phyloP scores from a whole-genome alignment of 192 early-diverging fungal species.

The Chytriomyces sp. region DNA sequence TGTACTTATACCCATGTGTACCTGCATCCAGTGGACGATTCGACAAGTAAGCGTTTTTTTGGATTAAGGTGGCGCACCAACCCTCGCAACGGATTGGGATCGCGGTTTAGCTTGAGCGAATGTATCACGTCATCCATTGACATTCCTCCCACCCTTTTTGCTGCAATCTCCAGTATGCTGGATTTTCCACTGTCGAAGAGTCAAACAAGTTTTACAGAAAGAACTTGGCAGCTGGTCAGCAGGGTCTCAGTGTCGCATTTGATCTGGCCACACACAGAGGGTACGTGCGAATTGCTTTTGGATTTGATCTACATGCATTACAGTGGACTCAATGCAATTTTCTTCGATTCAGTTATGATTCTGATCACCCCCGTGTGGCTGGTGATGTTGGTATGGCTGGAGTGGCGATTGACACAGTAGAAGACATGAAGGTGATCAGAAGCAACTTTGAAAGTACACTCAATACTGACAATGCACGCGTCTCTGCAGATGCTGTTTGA shows the following conservation, averaged over 20 bases:
- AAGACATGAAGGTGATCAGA: slow-evolving; percentile 83
- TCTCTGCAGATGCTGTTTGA: slow-evolving; percentile 67
- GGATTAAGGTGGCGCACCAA: not conserved
- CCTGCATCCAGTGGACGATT: slow-evolving; percentile 83
- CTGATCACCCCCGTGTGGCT: slow-evolving; percentile 85
- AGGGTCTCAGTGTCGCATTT: slow-evolving; percentile 86
- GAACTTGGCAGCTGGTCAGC: slow-evolving; percentile 87
- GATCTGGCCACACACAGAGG: slow-evolving; percentile 90
- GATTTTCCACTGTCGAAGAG: slow-evolving; percentile 92
- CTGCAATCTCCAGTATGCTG: slow-evolving; percentile 70
- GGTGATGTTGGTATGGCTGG: slow-evolving; percentile 95
- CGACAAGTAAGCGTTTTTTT: slow-evolving; percentile 62
- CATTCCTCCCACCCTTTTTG: not conserved
- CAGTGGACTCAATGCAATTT: not conserved
- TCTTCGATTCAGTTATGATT: slow-evolving; percentile 69
- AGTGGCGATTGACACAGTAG: slow-evolving; percentile 89
- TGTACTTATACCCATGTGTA: slow-evolving; percentile 66
- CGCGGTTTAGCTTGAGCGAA: too few species aligned
- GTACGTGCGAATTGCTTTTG: slow-evolving; percentile 41
- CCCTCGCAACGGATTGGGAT: not conserved
- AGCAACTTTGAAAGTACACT: not conserved
- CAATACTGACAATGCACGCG: not conserved
- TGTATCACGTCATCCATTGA: not conserved
- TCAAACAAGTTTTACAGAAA: slow-evolving; percentile 87
- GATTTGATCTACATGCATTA: not conserved